These are phyloP conservation scores for Sporisorium exsertum DNA, from an alignment of 1,284 basidiomycete species.

Conservation along the genomic window DNA sequence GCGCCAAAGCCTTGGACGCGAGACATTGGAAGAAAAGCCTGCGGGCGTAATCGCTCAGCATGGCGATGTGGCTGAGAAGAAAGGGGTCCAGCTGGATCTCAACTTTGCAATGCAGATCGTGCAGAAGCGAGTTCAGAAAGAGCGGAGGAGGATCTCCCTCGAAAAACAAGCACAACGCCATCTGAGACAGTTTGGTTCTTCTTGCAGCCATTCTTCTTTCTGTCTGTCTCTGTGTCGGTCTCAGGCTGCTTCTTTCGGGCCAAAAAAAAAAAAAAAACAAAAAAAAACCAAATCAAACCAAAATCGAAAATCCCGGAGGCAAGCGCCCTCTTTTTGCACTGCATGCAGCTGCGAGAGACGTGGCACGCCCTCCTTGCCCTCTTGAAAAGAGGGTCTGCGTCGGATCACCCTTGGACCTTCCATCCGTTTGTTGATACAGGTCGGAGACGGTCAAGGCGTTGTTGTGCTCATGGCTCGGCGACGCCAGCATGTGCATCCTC, in stretches of 20 bases:
- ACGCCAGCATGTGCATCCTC: background rate
- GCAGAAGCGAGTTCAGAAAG: background rate
- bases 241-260: background rate
- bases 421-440: background rate
- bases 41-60: background rate
- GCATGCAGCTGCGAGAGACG: background rate
- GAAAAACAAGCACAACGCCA: background rate
- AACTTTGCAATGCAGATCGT: background rate
- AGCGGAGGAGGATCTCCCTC: background rate
- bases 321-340: background rate
- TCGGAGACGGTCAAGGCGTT: background rate
- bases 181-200: conserved; percentile 7
- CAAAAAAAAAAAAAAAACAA: background rate
- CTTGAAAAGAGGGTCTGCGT: background rate
- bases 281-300: background rate
- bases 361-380: conserved; percentile 3
- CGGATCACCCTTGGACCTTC: background rate
- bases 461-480: background rate
- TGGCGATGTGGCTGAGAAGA: conserved; percentile 2
- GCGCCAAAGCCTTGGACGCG: background rate
- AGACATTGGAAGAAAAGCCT: background rate
- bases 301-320: background rate
- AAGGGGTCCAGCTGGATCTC: conserved; percentile 2
- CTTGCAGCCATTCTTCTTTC: background rate
- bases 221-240: background rate